These are phyloP conservation scores for Aspergillus funiculosus DNA, from an alignment of 495 filamentous ascomycete genomes.

Conservation along the genomic window DNA sequence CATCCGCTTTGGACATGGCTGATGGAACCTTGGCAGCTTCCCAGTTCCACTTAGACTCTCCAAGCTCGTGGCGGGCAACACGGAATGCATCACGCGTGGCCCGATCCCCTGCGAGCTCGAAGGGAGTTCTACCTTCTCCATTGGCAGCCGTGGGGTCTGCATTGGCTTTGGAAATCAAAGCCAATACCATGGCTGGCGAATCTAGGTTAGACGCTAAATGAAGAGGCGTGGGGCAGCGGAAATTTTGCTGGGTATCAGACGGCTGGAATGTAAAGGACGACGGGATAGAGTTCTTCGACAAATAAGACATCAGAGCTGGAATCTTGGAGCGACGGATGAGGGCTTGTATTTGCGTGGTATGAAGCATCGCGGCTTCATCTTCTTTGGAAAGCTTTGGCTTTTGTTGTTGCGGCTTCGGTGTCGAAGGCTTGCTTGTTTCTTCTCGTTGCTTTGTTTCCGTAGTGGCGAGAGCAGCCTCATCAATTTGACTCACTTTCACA, in stretches of 20 bases:
- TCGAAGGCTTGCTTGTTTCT: constrained; percentile 32
- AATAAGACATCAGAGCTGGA: constrained; percentile 78
- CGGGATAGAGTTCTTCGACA: constrained; percentile 63
- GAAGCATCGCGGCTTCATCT: constrained; percentile 70
- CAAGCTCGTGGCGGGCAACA: constrained; percentile 73
- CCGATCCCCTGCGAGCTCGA: constrained; percentile 82
- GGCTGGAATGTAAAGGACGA: constrained; percentile 71
- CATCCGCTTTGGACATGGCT: constrained; percentile 61
- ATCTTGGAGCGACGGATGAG: constrained; percentile 86
- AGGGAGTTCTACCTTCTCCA: constrained; percentile 64
- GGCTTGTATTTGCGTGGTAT: constrained; percentile 81
- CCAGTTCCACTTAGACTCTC: constrained; percentile 78
- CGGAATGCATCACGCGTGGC: constrained; percentile 88
- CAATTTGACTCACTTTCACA: constrained; percentile 72
- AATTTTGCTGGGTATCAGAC: constrained; percentile 56
- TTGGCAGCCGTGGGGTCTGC: constrained; percentile 70
- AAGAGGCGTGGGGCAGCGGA: constrained; percentile 79
- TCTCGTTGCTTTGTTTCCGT: constrained; percentile 36
- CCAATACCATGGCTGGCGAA: constrained; percentile 62
- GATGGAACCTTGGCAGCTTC: constrained; percentile 63
- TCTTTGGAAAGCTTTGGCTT: constrained; percentile 63
- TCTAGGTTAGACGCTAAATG: constrained; percentile 81
- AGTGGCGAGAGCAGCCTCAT: constrained; percentile 52
- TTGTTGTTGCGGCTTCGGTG: constrained; percentile 42
- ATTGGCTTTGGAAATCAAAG: constrained; percentile 67